A percentile compares a stretch with the other conserved stretches of the same genome.
Evolutionary conservation across 345 rosid species (phyloP).

Genomic region (Microcos paniculata): DNA sequence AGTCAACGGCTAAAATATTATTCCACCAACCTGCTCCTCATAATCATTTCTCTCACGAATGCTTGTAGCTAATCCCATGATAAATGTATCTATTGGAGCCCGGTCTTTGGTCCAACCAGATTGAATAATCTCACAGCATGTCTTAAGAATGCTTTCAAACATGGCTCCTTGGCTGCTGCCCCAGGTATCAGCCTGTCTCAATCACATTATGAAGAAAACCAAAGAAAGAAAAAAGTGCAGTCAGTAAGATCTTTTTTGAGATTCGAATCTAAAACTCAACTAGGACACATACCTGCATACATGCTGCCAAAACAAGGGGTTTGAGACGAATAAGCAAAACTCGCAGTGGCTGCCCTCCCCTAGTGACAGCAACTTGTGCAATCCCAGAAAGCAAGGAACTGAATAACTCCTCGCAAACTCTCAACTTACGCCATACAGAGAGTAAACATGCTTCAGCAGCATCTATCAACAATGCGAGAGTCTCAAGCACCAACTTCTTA

Average conservation of each 20-base stretch:
- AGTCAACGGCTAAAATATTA: background rate
- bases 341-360: constrained; percentile 96
- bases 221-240: background rate
- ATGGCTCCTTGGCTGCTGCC: constrained; percentile 74
- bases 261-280: constrained; percentile 14
- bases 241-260: background rate
- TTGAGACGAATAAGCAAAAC: constrained; percentile 94
- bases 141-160: constrained; percentile 77
- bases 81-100: constrained; percentile 93
- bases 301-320: constrained; percentile 79
- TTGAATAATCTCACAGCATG: constrained; percentile 86
- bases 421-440: constrained; percentile 93
- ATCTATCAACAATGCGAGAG: constrained; percentile 75
- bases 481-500: constrained; percentile 87
- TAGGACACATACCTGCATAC: constrained; percentile 68
- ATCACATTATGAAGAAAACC: constrained; percentile 3
- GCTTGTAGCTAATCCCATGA: constrained; percentile 83
- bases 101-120: constrained; percentile 95
- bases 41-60: constrained; percentile 91
- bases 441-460: constrained; percentile 92
- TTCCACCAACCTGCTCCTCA: constrained; percentile 72
- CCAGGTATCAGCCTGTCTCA: constrained; percentile 83
- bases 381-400: constrained; percentile 79
- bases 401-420: constrained; percentile 86
- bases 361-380: constrained; percentile 76